Base-by-base conservation (phyloP, 495 filamentous ascomycete species). In the Hyaloscypha bicolor region DNA sequence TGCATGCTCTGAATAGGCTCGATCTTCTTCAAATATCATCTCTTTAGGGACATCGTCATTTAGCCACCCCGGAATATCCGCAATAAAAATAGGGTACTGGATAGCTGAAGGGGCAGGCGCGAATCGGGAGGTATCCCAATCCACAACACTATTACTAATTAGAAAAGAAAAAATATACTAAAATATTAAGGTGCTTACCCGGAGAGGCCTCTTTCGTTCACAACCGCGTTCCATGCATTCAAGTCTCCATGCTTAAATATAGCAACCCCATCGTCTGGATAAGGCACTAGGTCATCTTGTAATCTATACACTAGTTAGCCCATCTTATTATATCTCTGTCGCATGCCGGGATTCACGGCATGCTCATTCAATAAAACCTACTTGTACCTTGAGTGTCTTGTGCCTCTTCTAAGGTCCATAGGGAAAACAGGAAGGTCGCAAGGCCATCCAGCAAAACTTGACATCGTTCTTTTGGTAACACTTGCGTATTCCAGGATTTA, bases 71-170 rank as follows among this genome's bases (percentile, higher is more conserved):
- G 51, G 51, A 25, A 53, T 53, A 53, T 53, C 51, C 22, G 51
- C 51, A 14, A 53, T 53, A 53, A 53, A 53, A 53, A 53, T 4
- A 53, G 51, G 51, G 51, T 53, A 14, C 51, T 53, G 51, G 51
- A 53, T 53, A 25, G 51, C 51, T 53, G 51, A 53, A 53, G 51
- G 51, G 51, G 22, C 51, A 53, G 51, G 51, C 19, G 51, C 51
- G 51, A 53, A 53, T 53, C 22, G 51, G 51, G 51, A 53, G 51
- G 5, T 53, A 53, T 53, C 51, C 51, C 51, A 53, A 53, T 53
- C 51, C 16, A 53, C 51, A 53, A 53, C 51, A 53, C 51, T 53
- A 53, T 53, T 53, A 53, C 51, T 53, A 53, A 25, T 53, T 53
- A 53, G 51, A 5, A 53, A 53, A 53, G 51, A 53, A 14, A 53